A percentile compares a stretch with the other conserved stretches of the same genome.
Conservation (phyloP, 78 protist genomes). For the Cavenderia fasciculata region DNA sequence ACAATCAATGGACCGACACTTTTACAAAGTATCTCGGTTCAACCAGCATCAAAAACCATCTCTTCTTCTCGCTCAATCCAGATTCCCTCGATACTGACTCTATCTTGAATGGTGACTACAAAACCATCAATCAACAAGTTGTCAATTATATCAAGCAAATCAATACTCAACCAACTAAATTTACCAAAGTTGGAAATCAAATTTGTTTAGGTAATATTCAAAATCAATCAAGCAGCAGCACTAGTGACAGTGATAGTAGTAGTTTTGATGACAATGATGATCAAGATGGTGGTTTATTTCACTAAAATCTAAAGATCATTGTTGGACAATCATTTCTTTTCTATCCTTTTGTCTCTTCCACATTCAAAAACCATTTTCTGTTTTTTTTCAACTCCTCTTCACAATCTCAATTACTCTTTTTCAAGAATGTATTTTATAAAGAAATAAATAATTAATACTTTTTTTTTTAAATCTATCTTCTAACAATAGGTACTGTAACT, state of each 20-base stretch:
- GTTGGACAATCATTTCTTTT: background rate
- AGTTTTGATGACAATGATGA: too few relatives aligned
- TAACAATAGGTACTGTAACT: background rate
- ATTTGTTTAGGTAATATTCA: constrained; percentile 44
- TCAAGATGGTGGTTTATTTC: too few relatives aligned
- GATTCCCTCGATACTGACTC: constrained; percentile 85
- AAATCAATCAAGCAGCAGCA: background rate
- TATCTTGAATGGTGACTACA: constrained; percentile 56
- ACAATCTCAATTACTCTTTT: background rate
- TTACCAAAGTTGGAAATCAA: constrained; percentile 7
- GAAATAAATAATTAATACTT: background rate
- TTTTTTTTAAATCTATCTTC: background rate
- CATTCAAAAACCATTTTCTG: background rate
- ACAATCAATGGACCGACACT: constrained; percentile 27
- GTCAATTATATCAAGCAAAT: constrained; percentile 15
- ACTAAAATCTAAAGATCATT: background rate
- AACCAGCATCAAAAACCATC: constrained; percentile 2
- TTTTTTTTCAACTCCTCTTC: background rate
- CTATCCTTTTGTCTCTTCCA: background rate
- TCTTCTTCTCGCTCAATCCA: constrained; percentile 84
- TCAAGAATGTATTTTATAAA: background rate
- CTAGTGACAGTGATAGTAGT: too few relatives aligned
- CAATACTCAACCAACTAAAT: constrained; percentile 66
- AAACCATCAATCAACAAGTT: constrained; percentile 21
- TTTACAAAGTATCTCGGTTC: constrained; percentile 16